Evolutionary conservation across 2,329 filamentous ascomycete species (phyloP).

Genomic region (Colletotrichum filicis): DNA sequence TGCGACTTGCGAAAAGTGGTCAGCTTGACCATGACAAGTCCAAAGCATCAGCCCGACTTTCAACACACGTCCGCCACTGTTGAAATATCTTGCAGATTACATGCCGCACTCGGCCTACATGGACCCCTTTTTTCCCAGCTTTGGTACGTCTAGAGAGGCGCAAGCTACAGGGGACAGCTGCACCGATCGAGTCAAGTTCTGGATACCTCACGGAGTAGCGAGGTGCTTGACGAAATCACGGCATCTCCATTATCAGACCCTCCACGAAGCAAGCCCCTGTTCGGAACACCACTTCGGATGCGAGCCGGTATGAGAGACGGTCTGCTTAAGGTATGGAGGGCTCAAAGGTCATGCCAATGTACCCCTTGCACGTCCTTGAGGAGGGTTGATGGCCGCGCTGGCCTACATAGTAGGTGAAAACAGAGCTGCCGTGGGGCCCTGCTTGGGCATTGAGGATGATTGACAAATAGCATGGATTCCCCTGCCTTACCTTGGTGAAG

Average conservation of each 20-base stretch:
- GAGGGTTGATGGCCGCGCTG: not conserved
- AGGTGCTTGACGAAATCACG: not conserved
- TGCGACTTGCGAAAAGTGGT: not conserved
- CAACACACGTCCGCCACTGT: not conserved
- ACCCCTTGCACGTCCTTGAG: conserved; percentile 9
- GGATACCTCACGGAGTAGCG: not conserved
- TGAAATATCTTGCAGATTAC: not conserved
- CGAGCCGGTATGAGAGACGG: conserved; percentile 9
- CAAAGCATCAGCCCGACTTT: not conserved
- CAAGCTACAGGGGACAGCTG: not conserved
- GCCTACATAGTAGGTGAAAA: conserved; percentile 1
- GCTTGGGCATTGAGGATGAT: conserved; percentile 4
- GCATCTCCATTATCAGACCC: not conserved
- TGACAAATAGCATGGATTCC: conserved; percentile 33
- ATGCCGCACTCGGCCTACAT: not conserved
- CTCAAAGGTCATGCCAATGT: conserved; percentile 5
- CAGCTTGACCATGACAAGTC: not conserved
- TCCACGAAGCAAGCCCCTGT: not conserved
- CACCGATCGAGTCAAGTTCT: not conserved
- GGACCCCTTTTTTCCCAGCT: not conserved
- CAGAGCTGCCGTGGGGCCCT: conserved; percentile 7
- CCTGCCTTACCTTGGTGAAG: conserved; percentile 22
- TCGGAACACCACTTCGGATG: not conserved
- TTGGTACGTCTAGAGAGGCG: not conserved
- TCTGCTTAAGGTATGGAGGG: conserved; percentile 6